Conservation (phyloP, 768 basidiomycete genomes). For the Sarcodon sp. region DNA sequence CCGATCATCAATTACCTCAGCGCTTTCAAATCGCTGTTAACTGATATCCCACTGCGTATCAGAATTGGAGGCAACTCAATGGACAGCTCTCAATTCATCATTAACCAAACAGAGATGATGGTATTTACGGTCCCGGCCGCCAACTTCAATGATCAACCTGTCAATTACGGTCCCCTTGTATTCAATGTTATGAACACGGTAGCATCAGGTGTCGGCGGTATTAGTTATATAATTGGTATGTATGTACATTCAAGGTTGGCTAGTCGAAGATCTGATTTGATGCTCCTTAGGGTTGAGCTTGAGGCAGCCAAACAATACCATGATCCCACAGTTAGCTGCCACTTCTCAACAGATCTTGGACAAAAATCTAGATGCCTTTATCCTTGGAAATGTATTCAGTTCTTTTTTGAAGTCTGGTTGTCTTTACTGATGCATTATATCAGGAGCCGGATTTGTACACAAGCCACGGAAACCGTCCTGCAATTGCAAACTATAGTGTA, state of each 20-base stretch:
- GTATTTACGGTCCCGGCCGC: constrained; percentile 19
- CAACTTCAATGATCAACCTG: constrained; percentile 32
- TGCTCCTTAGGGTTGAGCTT: constrained; percentile 26
- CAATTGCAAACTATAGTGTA: constrained; percentile 31
- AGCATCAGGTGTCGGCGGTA: constrained; percentile 14
- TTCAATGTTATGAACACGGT: constrained; percentile 33
- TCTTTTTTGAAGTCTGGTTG: not conserved
- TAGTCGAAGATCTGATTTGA: constrained; percentile 4
- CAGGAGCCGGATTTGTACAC: constrained; percentile 54
- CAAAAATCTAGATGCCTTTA: constrained; percentile 26
- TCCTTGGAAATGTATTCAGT: constrained; percentile 32
- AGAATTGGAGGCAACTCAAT: constrained; percentile 37
- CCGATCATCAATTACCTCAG: constrained; percentile 48
- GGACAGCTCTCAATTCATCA: constrained; percentile 29
- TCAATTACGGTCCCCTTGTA: constrained; percentile 31
- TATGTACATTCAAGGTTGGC: not conserved
- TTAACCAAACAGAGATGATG: constrained; percentile 27
- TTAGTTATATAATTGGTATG: constrained; percentile 21
- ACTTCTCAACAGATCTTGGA: constrained; percentile 25
- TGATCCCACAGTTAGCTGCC: constrained; percentile 18
- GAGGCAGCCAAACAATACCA: constrained; percentile 23
- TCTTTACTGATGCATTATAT: not conserved
- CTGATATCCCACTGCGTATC: constrained; percentile 26
- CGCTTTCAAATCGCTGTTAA: constrained; percentile 33
- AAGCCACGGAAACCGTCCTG: constrained; percentile 25